Conservation (phyloP, 305 asterid species). For the Stenogyne calaminthoides region DNA sequence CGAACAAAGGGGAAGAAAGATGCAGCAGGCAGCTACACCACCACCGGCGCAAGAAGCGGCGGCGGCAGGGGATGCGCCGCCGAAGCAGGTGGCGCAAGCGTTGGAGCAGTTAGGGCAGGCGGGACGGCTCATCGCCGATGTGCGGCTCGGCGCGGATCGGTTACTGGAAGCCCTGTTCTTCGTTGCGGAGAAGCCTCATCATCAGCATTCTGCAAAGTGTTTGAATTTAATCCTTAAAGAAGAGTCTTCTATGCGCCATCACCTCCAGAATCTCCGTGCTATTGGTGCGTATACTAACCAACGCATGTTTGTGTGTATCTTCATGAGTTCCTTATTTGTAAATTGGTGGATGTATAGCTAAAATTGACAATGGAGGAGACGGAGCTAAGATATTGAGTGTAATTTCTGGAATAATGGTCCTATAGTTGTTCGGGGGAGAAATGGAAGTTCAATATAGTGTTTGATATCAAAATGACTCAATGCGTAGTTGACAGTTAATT, state of each 20-base stretch:
- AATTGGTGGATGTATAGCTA: slow-evolving; percentile 14
- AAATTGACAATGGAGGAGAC: background rate
- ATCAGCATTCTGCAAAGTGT: slow-evolving; percentile 63
- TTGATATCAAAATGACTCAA: background rate
- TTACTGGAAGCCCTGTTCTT: slow-evolving; percentile 74
- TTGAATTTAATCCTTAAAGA: slow-evolving; percentile 64
- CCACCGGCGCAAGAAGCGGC: slow-evolving; percentile 37
- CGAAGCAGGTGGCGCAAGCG: slow-evolving; percentile 95
- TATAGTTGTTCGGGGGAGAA: background rate
- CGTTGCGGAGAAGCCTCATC: slow-evolving; percentile 67
- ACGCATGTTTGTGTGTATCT: background rate
- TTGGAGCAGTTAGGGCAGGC: slow-evolving; percentile 87
- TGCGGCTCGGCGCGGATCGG: slow-evolving; percentile 90
- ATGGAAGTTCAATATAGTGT: background rate
- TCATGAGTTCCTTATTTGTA: background rate
- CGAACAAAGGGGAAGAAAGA: slow-evolving; percentile 17
- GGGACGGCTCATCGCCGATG: slow-evolving; percentile 87
- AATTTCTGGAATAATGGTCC: background rate
- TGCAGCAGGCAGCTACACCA: slow-evolving; percentile 53
- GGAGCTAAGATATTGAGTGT: background rate
- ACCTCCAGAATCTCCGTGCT: slow-evolving; percentile 70
- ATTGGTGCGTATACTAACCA: slow-evolving; percentile 51
- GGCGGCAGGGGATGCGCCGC: slow-evolving; percentile 76
- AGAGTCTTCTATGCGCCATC: slow-evolving; percentile 76
- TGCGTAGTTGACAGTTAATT: background rate